Percentiles rank a stretch among this genome's conserved stretches.
Evolutionary conservation across 257 asterid genomes (phyloP).

Genomic region (Capsicum rhomboideum): DNA sequence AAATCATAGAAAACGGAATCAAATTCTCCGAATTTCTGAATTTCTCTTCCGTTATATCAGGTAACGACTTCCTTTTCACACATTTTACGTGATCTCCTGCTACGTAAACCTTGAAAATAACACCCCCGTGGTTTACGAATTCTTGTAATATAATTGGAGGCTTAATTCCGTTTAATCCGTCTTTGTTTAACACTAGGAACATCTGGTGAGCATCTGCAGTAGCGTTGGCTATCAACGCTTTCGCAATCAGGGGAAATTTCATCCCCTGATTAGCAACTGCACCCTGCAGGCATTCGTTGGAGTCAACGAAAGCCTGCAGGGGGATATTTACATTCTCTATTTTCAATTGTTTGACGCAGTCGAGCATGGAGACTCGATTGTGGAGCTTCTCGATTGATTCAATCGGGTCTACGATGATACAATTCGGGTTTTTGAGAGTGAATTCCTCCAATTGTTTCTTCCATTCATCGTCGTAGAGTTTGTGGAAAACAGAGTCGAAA

Average conservation of each 20-base stretch:
- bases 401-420: conserved; percentile 48
- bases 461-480: conserved; percentile 47
- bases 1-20: conserved; percentile 59
- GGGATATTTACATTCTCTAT: conserved; percentile 37
- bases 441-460: conserved; percentile 28
- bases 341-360: conserved; percentile 34
- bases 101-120: conserved; percentile 71
- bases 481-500: conserved; percentile 64
- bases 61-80: conserved; percentile 61
- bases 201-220: conserved; percentile 60
- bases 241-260: conserved; percentile 64
- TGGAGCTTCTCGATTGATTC: conserved; percentile 52
- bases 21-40: conserved; percentile 14
- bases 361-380: conserved; percentile 69
- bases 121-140: conserved; percentile 87
- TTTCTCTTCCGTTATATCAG: conserved; percentile 36
- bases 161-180: conserved; percentile 43
- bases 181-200: conserved; percentile 45
- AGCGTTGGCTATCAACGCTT: conserved; percentile 55
- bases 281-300: conserved; percentile 16
- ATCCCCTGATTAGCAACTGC: conserved; percentile 1
- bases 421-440: conserved; percentile 23
- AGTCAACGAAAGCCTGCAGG: conserved; percentile 17
- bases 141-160: conserved; percentile 71
- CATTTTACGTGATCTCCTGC: conserved; percentile 58